Percentiles rank a stretch among this genome's conserved stretches.
phyloP scores from a whole-genome alignment of 805 yeast genomes.

The Sungouiella blattae region DNA sequence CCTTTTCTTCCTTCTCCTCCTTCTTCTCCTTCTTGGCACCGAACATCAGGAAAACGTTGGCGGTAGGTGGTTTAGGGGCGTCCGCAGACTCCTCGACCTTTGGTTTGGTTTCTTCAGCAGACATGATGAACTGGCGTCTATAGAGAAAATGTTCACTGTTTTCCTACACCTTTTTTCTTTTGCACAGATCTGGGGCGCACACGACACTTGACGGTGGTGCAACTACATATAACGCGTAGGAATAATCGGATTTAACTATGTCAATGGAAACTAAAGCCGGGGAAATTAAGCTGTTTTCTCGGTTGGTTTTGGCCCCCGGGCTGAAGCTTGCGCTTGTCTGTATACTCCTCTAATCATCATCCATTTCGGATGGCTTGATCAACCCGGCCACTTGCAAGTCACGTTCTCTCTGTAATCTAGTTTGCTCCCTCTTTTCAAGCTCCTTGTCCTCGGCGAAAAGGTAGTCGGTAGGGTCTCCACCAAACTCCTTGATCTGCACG shows the following conservation, averaged over 20 bases:
- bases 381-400: slow-evolving; percentile 90
- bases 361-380: slow-evolving; percentile 91
- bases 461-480: slow-evolving; percentile 94
- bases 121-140: slow-evolving; percentile 19
- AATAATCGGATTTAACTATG: no score
- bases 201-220: slow-evolving; percentile 2
- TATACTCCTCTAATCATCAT: slow-evolving; percentile 64
- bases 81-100: slow-evolving; percentile 26
- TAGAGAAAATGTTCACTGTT: neutral
- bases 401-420: slow-evolving; percentile 67
- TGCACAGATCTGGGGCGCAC: slow-evolving; percentile 3
- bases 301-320: no score
- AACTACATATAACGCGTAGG: no score
- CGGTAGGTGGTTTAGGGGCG: slow-evolving; percentile 61
- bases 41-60: slow-evolving; percentile 90
- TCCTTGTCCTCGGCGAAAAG: slow-evolving; percentile 92
- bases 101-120: slow-evolving; percentile 28
- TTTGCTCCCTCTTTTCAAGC: slow-evolving; percentile 65
- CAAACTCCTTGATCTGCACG: slow-evolving; percentile 91
- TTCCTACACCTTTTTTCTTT: neutral
- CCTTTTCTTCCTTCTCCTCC: slow-evolving; percentile 31
- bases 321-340: no score
- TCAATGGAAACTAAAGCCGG: no score
- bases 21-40: slow-evolving; percentile 83
- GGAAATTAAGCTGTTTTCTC: no score